Evolutionary conservation across 306 rosid species (phyloP), one percentile per base, ranked within the genome.

Genomic region (Medicago arabica): DNA sequence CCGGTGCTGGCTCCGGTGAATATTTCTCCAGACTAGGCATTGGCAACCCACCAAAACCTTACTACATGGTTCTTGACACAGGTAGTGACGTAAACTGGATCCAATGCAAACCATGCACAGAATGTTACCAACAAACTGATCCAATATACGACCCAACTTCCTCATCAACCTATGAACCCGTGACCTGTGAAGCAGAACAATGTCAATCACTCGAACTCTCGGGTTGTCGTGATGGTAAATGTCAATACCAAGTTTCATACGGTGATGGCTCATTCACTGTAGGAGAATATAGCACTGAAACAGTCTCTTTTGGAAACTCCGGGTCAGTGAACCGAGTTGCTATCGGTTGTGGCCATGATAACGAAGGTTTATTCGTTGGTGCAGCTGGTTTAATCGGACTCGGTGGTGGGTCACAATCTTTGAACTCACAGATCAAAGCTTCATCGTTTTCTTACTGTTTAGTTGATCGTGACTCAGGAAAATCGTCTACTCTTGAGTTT

Each of bases 11-110:
- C 4, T 86, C 92, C 78, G 99, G 99, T n/a, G 98, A 92, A 88
- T 96, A 92, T 82, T 96, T 96, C 85, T 17, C 93, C 3, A 84
- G 92, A 6, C 57, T 96, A 54, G 93, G 91, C 0, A 90, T 96
- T 12, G 99, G 99, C 0, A 62, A 12, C 0, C 99, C 99, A 38
- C 50, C 91, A 0, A 84, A 83, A 70, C 84, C 83, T 0, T 89
- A 78, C 46, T 92, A 82, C 85, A 89, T 96, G 99, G 93, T 86
- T 14, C 88, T 89, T n/a, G 99, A 96, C 65, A 96, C 98, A 0
- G 98, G 97, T 8, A 89, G 97, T 46, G 99, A 96, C 77, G 70
- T 96, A 8, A 90, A 88, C 61, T 92, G 99, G 99, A 86, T 96
- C 43, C 99, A 96, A 31, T 92, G 99, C 81, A 28, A 87, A 77